phyloP scores from a whole-genome alignment of 225 moss, liverwort and hornwort genomes.

The Anthoceros angustus region DNA sequence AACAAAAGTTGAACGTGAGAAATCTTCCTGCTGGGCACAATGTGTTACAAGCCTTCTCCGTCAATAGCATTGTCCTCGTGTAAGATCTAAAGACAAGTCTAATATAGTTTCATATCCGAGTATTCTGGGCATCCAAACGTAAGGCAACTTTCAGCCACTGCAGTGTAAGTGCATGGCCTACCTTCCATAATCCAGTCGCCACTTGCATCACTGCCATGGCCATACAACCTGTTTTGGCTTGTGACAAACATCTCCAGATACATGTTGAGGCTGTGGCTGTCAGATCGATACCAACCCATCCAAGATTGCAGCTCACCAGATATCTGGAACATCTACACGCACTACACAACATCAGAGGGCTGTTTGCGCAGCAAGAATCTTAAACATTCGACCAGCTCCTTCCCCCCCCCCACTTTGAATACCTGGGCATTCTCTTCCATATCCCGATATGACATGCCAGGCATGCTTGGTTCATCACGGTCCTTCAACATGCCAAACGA shows the following conservation, averaged over 20 bases:
- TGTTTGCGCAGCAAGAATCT: neutral
- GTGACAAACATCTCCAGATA: neutral
- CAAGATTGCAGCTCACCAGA: neutral
- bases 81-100: no score
- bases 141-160: neutral
- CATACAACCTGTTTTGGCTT: neutral
- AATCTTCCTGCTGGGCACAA: neutral
- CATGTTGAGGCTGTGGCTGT: slow-evolving; percentile 1
- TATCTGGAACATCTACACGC: neutral
- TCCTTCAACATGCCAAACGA: neutral
- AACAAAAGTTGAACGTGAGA: neutral
- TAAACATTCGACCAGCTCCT: neutral
- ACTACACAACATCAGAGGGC: neutral
- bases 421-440: neutral
- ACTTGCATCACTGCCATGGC: neutral
- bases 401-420: neutral
- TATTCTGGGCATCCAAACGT: neutral
- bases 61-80: neutral
- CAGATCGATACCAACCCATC: slow-evolving; percentile 3
- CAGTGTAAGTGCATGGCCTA: neutral
- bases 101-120: neutral
- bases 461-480: neutral
- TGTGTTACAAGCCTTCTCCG: neutral
- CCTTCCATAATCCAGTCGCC: slow-evolving; percentile 4
- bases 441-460: neutral